These are phyloP conservation scores for Physcia stellaris DNA, from an alignment of 495 filamentous ascomycete genomes.

Conservation along the genomic window DNA sequence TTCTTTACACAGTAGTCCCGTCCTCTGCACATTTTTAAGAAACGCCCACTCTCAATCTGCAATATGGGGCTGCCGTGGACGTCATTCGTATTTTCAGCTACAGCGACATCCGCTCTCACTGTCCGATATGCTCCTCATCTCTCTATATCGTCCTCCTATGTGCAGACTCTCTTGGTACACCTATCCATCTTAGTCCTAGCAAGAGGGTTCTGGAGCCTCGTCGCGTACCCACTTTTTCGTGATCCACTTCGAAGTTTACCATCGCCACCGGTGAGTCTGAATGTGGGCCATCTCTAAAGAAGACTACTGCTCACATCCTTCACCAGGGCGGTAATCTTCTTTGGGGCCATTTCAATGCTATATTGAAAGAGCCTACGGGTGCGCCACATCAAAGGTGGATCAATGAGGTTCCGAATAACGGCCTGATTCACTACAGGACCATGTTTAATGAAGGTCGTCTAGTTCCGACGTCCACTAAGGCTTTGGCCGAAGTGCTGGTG, in stretches of 20 bases:
- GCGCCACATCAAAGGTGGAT: slow-evolving; percentile 52
- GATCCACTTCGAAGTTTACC: slow-evolving; percentile 60
- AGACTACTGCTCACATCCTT: not conserved
- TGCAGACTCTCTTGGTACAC: no score
- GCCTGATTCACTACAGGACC: slow-evolving; percentile 57
- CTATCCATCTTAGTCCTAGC: no score
- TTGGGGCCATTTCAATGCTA: slow-evolving; percentile 39
- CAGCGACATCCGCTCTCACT: no score
- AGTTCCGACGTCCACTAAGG: slow-evolving; percentile 50
- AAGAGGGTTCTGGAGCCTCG: slow-evolving; percentile 39
- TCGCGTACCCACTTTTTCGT: slow-evolving; percentile 59
- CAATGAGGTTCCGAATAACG: slow-evolving; percentile 66
- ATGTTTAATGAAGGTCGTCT: slow-evolving; percentile 58
- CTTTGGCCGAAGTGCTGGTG: slow-evolving; percentile 48
- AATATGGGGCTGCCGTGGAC: no score
- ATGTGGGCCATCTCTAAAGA: not conserved
- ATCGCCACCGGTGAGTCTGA: slow-evolving; percentile 31
- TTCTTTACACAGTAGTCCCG: no score
- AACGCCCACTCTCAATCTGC: no score
- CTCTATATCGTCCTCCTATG: no score
- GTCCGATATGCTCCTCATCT: no score
- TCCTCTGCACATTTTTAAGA: no score
- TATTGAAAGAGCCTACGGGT: slow-evolving; percentile 46
- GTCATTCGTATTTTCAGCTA: no score
- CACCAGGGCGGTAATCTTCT: slow-evolving; percentile 11